These are phyloP conservation scores for Parmelia sp. DNA, from an alignment of 495 filamentous ascomycete genomes.

Conservation along the genomic window DNA sequence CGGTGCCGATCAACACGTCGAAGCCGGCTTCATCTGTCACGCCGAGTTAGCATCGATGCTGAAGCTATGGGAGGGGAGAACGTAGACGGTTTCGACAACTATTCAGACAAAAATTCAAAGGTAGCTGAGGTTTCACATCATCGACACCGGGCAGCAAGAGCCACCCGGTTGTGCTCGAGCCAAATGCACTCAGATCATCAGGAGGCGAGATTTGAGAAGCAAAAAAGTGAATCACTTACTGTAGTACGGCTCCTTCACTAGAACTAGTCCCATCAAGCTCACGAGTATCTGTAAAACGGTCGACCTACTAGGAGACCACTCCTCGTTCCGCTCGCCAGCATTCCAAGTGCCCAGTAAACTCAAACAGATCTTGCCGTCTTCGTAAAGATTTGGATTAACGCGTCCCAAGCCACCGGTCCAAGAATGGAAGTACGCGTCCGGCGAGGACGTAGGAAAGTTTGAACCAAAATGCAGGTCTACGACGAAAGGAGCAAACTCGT, in stretches of 20 bases:
- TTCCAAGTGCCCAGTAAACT: slow-evolving; percentile 57
- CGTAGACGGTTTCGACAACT: background rate
- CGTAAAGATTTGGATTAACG: slow-evolving; percentile 59
- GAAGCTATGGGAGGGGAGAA: background rate
- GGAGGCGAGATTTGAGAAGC: background rate
- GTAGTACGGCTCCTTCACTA: slow-evolving; percentile 56
- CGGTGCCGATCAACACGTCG: slow-evolving; percentile 39
- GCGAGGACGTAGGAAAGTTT: slow-evolving; percentile 44
- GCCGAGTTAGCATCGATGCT: slow-evolving; percentile 13
- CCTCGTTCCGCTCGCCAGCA: slow-evolving; percentile 43
- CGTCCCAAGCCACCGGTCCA: slow-evolving; percentile 47
- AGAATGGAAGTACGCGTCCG: slow-evolving; percentile 49
- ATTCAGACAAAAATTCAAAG: slow-evolving; percentile 38
- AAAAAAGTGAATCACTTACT: slow-evolving; percentile 38
- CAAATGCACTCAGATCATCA: slow-evolving; percentile 51
- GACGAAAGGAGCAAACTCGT: slow-evolving; percentile 55
- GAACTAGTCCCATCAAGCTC: slow-evolving; percentile 53
- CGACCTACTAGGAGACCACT: slow-evolving; percentile 45
- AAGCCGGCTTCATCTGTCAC: slow-evolving; percentile 53
- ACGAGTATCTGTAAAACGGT: slow-evolving; percentile 56
- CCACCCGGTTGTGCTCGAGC: slow-evolving; percentile 42
- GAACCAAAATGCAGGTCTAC: slow-evolving; percentile 48
- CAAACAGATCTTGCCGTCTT: slow-evolving; percentile 57
- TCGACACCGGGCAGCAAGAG: slow-evolving; percentile 28
- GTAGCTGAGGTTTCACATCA: slow-evolving; percentile 53